These are phyloP conservation scores for Penicillium mononematosum DNA, from an alignment of 495 filamentous ascomycete genomes.

Conservation along the genomic window DNA sequence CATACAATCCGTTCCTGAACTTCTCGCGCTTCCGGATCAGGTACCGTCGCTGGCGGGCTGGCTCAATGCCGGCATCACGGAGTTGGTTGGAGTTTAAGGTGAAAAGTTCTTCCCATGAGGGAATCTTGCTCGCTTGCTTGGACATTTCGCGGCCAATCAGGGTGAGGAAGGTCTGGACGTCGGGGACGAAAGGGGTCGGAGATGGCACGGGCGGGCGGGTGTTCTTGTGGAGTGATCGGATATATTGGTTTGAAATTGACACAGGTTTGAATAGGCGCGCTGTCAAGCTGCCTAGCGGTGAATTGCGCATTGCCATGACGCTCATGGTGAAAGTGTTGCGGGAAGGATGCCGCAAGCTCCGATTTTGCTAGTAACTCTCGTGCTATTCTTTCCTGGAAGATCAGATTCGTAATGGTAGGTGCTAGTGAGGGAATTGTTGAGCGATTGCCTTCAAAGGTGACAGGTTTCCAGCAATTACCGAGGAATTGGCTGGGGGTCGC, in stretches of 20 bases:
- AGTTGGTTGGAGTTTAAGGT: conserved; percentile 71
- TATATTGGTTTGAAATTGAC: conserved; percentile 30
- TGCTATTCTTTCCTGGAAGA: background rate
- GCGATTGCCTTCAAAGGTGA: background rate
- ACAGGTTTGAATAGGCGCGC: conserved; percentile 29
- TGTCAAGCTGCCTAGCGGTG: conserved; percentile 30
- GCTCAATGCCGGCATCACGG: conserved; percentile 79
- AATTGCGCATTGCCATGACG: conserved; percentile 38
- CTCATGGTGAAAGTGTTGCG: conserved; percentile 7
- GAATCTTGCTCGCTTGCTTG: conserved; percentile 75
- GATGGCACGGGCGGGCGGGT: conserved; percentile 52
- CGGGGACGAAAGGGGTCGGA: conserved; percentile 81
- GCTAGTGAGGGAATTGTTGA: background rate
- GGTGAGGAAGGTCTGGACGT: conserved; percentile 85
- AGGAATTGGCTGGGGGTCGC: conserved; percentile 9
- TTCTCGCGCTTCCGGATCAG: conserved; percentile 82
- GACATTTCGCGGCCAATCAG: conserved; percentile 85
- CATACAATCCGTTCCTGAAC: conserved; percentile 72
- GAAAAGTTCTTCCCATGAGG: conserved; percentile 88
- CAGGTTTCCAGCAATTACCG: conserved; percentile 2
- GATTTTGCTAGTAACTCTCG: background rate
- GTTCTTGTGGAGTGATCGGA: conserved; percentile 38
- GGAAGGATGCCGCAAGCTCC: conserved; percentile 10
- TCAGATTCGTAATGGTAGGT: background rate
- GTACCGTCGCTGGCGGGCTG: conserved; percentile 75